Conservation (phyloP, 2,329 filamentous ascomycete species). For the Diplodia mutila region DNA sequence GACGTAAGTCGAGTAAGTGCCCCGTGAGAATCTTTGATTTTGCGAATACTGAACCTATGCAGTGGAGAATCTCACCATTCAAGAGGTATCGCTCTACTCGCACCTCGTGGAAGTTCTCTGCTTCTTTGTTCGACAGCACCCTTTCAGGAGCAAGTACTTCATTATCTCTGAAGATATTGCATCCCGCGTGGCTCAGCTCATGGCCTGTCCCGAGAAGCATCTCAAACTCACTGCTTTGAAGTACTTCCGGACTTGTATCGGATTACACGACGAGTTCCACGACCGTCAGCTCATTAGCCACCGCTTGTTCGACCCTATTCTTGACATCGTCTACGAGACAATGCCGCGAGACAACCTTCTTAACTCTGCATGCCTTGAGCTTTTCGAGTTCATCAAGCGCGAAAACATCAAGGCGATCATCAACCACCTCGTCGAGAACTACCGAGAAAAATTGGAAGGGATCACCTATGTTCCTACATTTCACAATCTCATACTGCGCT, state of each 20-base stretch:
- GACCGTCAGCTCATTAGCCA: slow-evolving; percentile 81
- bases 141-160: slow-evolving; percentile 84
- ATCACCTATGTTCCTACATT: slow-evolving; percentile 89
- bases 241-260: slow-evolving; percentile 86
- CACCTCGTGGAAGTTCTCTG: slow-evolving; percentile 92
- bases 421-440: slow-evolving; percentile 80
- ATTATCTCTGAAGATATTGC: slow-evolving; percentile 79
- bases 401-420: slow-evolving; percentile 70
- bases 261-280: slow-evolving; percentile 89
- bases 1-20: slow-evolving; percentile 57
- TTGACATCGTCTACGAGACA: slow-evolving; percentile 81
- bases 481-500: slow-evolving; percentile 71
- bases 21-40: not conserved
- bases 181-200: slow-evolving; percentile 77
- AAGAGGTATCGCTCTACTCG: slow-evolving; percentile 86
- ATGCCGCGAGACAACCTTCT: slow-evolving; percentile 92
- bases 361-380: slow-evolving; percentile 89
- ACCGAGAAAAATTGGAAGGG: slow-evolving; percentile 73
- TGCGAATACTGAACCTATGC: not conserved
- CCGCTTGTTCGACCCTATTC: slow-evolving; percentile 78
- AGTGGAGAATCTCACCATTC: slow-evolving; percentile 74
- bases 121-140: slow-evolving; percentile 90
- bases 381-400: slow-evolving; percentile 85
- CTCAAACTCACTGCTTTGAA: slow-evolving; percentile 89
- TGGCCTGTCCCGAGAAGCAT: slow-evolving; percentile 85